A percentile compares a stretch with the other conserved stretches of the same genome.
Conservation (phyloP, 495 filamentous ascomycete species). For the Coniosporium apollinis region DNA sequence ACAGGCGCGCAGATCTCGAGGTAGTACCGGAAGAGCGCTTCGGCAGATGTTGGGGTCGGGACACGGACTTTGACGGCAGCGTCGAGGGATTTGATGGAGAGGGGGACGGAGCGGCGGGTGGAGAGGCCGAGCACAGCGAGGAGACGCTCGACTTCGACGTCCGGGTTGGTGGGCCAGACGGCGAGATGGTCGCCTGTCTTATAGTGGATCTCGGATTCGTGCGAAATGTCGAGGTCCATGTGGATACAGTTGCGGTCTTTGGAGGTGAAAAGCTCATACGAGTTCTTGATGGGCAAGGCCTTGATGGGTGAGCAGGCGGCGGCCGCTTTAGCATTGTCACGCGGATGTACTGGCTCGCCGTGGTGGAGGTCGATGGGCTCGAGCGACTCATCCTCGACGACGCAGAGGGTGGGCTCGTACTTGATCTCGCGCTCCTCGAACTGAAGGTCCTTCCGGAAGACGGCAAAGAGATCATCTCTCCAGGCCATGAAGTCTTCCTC, state of each 20-base stretch:
- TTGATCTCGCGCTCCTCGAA: constrained; percentile 24
- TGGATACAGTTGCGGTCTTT: constrained; percentile 31
- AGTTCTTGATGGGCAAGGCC: constrained; percentile 19
- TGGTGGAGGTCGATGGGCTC: constrained; percentile 26
- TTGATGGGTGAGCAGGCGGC: constrained; percentile 20
- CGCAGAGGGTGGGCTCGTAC: constrained; percentile 27
- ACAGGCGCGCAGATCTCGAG: constrained; percentile 34
- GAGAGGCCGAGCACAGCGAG: constrained; percentile 23
- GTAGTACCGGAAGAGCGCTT: constrained; percentile 30
- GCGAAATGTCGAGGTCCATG: constrained; percentile 30
- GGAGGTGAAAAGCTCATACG: constrained; percentile 25
- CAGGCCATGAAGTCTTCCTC: constrained; percentile 36
- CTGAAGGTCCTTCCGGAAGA: constrained; percentile 23
- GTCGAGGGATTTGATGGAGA: constrained; percentile 23
- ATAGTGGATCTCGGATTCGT: constrained; percentile 15
- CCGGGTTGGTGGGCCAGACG: constrained; percentile 15
- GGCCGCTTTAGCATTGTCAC: constrained; percentile 13
- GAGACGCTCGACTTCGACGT: constrained; percentile 25
- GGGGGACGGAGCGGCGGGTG: constrained; percentile 14
- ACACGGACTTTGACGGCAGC: constrained; percentile 22
- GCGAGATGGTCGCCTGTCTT: constrained; percentile 22
- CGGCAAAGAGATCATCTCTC: constrained; percentile 28
- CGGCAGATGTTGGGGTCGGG: constrained; percentile 27
- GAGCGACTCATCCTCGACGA: constrained; percentile 25
- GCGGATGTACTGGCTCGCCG: constrained; percentile 21